A percentile compares a stretch with the other conserved stretches of the same genome.
These are phyloP conservation scores for Aspergillus sp. DNA, from an alignment of 2,329 filamentous ascomycete genomes.

Conservation along the genomic window DNA sequence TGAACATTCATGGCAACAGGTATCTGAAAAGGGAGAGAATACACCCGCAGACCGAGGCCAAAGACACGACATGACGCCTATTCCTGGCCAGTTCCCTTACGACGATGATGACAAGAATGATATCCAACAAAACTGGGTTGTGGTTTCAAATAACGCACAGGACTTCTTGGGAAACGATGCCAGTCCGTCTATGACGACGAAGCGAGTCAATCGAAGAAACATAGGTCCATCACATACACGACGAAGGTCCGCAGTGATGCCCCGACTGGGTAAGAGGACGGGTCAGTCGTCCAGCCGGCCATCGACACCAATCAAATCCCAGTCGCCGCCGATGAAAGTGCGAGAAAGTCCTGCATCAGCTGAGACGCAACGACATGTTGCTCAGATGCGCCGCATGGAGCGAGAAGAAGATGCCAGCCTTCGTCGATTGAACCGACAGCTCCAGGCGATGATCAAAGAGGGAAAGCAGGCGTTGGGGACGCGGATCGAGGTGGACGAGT, in stretches of 20 bases:
- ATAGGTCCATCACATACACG: conserved; percentile 17
- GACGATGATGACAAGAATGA: conserved; percentile 46
- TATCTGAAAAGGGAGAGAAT: conserved; percentile 18
- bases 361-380: conserved; percentile 70
- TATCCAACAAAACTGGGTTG: conserved; percentile 65
- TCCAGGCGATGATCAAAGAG: conserved; percentile 83
- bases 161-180: conserved; percentile 9
- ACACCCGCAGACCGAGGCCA: conserved; percentile 5
- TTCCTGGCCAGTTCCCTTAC: conserved; percentile 52
- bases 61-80: conserved; percentile 33
- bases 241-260: conserved; percentile 20
- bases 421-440: conserved; percentile 69
- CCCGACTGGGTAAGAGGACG: conserved; percentile 19
- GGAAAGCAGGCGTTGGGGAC: conserved; percentile 81
- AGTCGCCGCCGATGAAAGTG: conserved; percentile 24
- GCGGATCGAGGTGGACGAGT: conserved; percentile 59
- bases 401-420: conserved; percentile 74
- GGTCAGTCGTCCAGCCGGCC: conserved; percentile 11
- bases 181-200: conserved; percentile 16
- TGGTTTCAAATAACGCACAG: conserved; percentile 44
- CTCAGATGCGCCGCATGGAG: conserved; percentile 68
- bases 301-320: conserved; percentile 19
- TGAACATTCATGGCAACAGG: conserved; percentile 7
- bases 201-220: conserved; percentile 17
- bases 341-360: conserved; percentile 27